Percentiles rank a stretch among this genome's conserved stretches.
Evolutionary conservation across 345 rosid species (phyloP).

Genomic region (Linum usitatissimum): DNA sequence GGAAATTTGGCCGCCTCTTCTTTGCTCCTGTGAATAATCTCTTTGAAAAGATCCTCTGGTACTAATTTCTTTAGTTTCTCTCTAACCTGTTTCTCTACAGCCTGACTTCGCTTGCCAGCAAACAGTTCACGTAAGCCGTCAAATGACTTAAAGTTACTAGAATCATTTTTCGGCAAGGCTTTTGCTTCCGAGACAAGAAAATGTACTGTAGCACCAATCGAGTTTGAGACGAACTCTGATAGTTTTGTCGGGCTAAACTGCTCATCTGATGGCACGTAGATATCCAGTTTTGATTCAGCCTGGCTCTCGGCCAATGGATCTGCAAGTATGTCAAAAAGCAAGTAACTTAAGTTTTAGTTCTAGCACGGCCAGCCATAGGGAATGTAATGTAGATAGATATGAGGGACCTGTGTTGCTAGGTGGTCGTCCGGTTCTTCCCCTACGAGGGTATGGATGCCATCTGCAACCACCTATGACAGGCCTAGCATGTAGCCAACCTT

Average conservation of each 20-base stretch:
- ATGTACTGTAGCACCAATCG: constrained; percentile 29
- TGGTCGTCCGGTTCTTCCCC: constrained; percentile 35
- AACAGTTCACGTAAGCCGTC: constrained; percentile 38
- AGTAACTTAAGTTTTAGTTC: background rate
- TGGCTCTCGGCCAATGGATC: constrained; percentile 27
- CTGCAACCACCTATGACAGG: constrained; percentile 40
- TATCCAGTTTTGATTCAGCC: constrained; percentile 23
- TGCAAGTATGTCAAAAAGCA: constrained; percentile 3
- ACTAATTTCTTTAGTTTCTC: constrained; percentile 28
- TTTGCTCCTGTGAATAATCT: constrained; percentile 17
- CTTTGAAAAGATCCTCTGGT: constrained; percentile 20
- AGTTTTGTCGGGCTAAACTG: constrained; percentile 37
- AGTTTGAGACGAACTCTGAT: constrained; percentile 31
- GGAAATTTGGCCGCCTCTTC: constrained; percentile 25
- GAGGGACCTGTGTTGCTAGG: constrained; percentile 23
- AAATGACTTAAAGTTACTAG: constrained; percentile 35
- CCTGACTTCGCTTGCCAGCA: constrained; percentile 20
- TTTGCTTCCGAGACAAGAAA: constrained; percentile 33
- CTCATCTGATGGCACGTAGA: constrained; percentile 56
- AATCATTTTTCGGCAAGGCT: constrained; percentile 21
- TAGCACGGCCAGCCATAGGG: no score
- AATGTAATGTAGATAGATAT: background rate
- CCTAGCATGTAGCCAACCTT: constrained; percentile 24
- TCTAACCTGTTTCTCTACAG: constrained; percentile 10
- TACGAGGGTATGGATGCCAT: constrained; percentile 44